Evolutionary conservation across 2,329 filamentous ascomycete genomes (phyloP).

Genomic region (Cladosporium sp.): DNA sequence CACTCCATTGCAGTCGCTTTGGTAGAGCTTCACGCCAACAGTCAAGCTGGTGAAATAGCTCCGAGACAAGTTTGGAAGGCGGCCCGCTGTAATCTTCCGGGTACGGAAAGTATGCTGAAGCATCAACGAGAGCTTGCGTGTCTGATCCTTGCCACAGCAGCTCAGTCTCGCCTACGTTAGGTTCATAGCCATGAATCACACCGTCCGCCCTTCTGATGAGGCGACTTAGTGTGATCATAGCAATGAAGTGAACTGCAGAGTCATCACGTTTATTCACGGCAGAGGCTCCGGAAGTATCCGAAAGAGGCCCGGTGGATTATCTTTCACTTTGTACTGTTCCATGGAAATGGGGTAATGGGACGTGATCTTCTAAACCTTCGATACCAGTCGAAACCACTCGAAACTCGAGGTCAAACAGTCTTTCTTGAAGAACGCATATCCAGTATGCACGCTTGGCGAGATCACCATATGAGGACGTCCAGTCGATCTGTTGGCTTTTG

Average conservation of each 20-base stretch:
- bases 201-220: conserved; percentile 56
- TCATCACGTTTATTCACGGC: no score
- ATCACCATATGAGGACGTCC: conserved; percentile 34
- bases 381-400: conserved; percentile 58
- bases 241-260: conserved; percentile 50
- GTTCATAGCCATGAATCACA: conserved; percentile 13
- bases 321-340: conserved; percentile 43
- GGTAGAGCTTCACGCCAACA: conserved; percentile 61
- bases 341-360: conserved; percentile 59
- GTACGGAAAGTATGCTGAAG: conserved; percentile 29
- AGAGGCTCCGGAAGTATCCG: conserved; percentile 43
- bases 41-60: conserved; percentile 56
- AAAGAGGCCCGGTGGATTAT: conserved; percentile 24
- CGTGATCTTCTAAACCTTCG: conserved; percentile 51
- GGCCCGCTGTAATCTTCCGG: conserved; percentile 39
- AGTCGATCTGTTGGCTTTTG: not conserved
- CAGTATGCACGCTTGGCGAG: conserved; percentile 57
- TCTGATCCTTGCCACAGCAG: no score
- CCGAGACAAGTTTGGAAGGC: conserved; percentile 47
- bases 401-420: conserved; percentile 58
- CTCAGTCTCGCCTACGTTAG: no score
- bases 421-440: conserved; percentile 54
- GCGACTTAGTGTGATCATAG: conserved; percentile 57
- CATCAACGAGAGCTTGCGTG: conserved; percentile 36
- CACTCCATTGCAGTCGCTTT: conserved; percentile 56